Evolutionary conservation across 1,139 yeast genomes (phyloP), one percentile per base, ranked within the genome.

Genomic region (Yamadazyma triangularis): DNA sequence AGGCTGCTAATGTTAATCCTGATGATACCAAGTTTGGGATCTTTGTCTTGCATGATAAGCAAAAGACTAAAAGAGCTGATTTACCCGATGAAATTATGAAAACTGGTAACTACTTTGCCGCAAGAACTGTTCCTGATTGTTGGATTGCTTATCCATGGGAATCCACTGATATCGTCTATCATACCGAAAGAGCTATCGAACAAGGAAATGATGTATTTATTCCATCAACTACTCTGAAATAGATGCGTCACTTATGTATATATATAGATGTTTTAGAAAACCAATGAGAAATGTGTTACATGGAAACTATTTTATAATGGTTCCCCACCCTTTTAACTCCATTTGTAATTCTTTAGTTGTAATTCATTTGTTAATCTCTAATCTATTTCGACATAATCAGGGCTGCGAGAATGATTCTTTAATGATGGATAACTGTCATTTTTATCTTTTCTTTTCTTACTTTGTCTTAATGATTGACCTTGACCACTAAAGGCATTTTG

Each of bases 111-210:
- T 89, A 89, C 60, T 74, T 87, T 50, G 96, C 95, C 39, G 96
- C 96, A 28, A 77, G 91, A 60, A 75, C 86, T 28, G 91, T 87
- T 25, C 94, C 89, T 25, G 97, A 91, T 56, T 73, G 73, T 47
- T 91, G 98, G 98, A 88, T 87, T 50, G 96, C 96, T 27, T 91
- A 91, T 58, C 97, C 97, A 31, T 91, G 98, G 98, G 96, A 87
- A 63, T 79, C 93, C 20, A 72, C 73, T 37, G 96, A 89, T 62
- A 91, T 89, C 56, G 96, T 85, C 31, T 73, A 70, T 60, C 98
- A 89, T 57, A 85, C 94, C 33, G 69, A 74, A 56, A 73, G 68
- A 57, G 96, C 96, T 23, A 67, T 79, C 40, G 77, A 77, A 51
- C 96, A 89, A 62, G 94, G 58, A 22, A 68, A 69, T 44, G 75